Base-by-base conservation (phyloP, 2,329 filamentous ascomycete species). In the Leptographium radiaticola region DNA sequence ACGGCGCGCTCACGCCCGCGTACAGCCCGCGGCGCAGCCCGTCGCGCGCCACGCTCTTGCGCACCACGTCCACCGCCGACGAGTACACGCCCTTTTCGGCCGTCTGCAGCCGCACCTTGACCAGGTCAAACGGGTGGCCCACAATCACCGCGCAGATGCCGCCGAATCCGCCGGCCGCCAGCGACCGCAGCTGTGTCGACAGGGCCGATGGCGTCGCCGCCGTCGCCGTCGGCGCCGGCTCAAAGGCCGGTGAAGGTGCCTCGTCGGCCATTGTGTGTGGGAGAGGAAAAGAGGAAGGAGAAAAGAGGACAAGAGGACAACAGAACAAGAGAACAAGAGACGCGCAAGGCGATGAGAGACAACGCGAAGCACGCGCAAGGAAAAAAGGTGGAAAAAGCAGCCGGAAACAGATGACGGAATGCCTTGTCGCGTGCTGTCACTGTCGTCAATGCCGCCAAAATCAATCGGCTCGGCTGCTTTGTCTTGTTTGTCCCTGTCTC, bases 41-140 rank as follows among this genome's bases (percentile, higher is more conserved):
- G 69, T 97, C 91, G 57, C 86, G 80, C 33, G 90, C 90, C 57
- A 98, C 72, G 39, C 88, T 91, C 75, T 86, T 95, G 68, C 79
- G 77, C 59, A 97, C 89, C 1, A 96, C 91, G 71, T 98, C 93
- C 63, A 97, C 76, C 15, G 93, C 93, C 47, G 86, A 84, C 39
- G 76, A 85, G 72, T 98, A 98, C 39, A 95, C 87, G 49, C 93
- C 93, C 70, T 83, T 85, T 71, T 97, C 90, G 39, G 93, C 89
- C 2, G 93, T 98, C 75, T 98, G 93, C 68, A 98, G 75, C 56
- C 93, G 87, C 60, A 98, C 93, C 74, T 98, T 98, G 68, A 97
- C 91, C 62, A 98, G 77, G 68, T 98, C 93, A 67, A 98, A 98
- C 11, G 93, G 93, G 70, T 98, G 93, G 55, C 93, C 87, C 56